These are phyloP conservation scores for Gossypium stocksii DNA, from an alignment of 345 rosid genomes.

Conservation along the genomic window DNA sequence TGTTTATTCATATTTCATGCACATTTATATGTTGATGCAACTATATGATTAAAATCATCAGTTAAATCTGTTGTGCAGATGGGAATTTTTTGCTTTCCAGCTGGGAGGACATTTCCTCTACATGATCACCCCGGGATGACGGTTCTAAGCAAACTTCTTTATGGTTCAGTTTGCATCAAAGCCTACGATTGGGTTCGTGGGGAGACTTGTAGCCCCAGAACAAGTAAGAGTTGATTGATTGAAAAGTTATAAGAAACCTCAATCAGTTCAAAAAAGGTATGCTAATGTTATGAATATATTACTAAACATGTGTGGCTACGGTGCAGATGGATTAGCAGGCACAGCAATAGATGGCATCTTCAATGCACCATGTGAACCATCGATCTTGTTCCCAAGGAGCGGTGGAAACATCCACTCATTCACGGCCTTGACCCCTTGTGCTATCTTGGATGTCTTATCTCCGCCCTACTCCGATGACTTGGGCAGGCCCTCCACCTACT, in stretches of 20 bases:
- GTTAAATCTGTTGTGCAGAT: conserved; percentile 22
- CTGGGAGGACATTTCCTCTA: conserved; percentile 34
- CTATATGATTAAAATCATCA: too few species aligned
- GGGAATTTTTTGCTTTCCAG: conserved; percentile 43
- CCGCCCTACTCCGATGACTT: conserved; percentile 48
- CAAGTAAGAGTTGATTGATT: conserved; percentile 23
- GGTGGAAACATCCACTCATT: conserved; percentile 52
- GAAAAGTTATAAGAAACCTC: neutral
- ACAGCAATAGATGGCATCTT: conserved; percentile 25
- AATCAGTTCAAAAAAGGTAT: neutral
- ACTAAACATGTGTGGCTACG: neutral
- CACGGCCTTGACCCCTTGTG: conserved; percentile 49
- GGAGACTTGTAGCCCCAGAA: conserved; percentile 14
- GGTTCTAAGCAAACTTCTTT: conserved; percentile 47
- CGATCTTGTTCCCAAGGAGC: conserved; percentile 37
- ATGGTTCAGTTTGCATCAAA: conserved; percentile 39
- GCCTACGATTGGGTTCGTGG: conserved; percentile 41
- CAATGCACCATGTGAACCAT: conserved; percentile 32
- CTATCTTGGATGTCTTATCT: conserved; percentile 42
- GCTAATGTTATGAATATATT: neutral
- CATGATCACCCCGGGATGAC: conserved; percentile 54
- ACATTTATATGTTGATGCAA: too few species aligned
- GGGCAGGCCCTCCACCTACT: conserved; percentile 44
- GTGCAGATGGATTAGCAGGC: conserved; percentile 38
- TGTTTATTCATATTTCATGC: neutral